Evolutionary conservation across 2,329 filamentous ascomycete genomes (phyloP).

Genomic region (Alternaria arbusti): DNA sequence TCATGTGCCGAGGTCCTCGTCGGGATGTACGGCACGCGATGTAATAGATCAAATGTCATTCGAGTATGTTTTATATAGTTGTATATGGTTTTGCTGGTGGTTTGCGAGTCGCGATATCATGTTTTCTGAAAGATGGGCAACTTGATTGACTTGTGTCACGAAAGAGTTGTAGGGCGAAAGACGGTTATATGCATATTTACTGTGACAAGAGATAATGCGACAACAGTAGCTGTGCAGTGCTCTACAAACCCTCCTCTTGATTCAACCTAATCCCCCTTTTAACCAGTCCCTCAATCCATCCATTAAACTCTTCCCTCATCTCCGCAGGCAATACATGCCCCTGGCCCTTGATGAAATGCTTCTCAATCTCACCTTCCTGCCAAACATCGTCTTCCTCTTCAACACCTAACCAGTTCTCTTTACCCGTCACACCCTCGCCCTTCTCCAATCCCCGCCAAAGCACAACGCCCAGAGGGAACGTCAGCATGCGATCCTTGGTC

Average conservation of each 20-base stretch:
- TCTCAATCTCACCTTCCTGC: constrained; percentile 56
- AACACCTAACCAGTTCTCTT: constrained; percentile 42
- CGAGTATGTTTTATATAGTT: neutral
- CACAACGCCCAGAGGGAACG: constrained; percentile 70
- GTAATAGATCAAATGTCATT: neutral
- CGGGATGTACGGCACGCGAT: neutral
- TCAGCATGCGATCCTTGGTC: constrained; percentile 78
- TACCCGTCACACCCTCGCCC: constrained; percentile 45
- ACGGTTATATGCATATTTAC: neutral
- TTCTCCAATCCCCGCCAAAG: constrained; percentile 72
- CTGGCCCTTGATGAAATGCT: constrained; percentile 70
- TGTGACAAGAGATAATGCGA: neutral
- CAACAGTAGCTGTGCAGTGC: neutral
- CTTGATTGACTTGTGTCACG: neutral
- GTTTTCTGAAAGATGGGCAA: neutral
- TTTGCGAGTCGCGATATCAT: neutral
- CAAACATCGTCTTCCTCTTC: constrained; percentile 45
- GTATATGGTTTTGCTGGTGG: neutral
- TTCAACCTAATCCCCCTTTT: constrained; percentile 60
- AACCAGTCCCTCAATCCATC: constrained; percentile 65
- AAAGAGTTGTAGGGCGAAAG: neutral
- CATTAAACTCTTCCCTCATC: constrained; percentile 71
- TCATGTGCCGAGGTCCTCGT: neutral
- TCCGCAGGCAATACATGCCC: constrained; percentile 81
- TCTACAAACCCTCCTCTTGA: constrained; percentile 15